These are phyloP conservation scores for Scutellaria galericulata DNA, from an alignment of 257 asterid species.

Conservation along the genomic window DNA sequence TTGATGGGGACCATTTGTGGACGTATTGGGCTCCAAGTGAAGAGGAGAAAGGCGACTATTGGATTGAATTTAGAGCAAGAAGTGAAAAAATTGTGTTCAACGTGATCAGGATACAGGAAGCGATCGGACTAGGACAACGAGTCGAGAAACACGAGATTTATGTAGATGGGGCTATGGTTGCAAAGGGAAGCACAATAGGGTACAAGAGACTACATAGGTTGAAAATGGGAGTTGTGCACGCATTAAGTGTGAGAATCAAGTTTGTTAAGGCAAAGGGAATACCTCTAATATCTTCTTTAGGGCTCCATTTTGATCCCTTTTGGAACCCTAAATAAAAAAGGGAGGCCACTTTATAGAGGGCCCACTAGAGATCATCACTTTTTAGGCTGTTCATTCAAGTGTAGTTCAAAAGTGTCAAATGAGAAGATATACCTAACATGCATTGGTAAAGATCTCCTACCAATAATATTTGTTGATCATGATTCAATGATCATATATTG, in stretches of 20 bases:
- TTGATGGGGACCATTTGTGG: conserved; percentile 82
- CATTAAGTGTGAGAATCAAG: conserved; percentile 53
- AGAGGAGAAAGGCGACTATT: conserved; percentile 37
- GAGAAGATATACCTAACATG: too few relatives aligned
- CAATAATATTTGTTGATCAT: too few relatives aligned
- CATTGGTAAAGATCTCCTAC: too few relatives aligned
- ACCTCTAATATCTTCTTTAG: conserved; percentile 83
- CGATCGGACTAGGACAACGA: conserved; percentile 88
- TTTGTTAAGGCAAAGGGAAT: conserved; percentile 67
- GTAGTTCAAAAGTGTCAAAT: too few relatives aligned
- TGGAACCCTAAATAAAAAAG: conserved; percentile 56
- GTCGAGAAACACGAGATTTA: conserved; percentile 60
- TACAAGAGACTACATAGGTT: conserved; percentile 87
- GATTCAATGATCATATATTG: too few relatives aligned
- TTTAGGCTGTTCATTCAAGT: too few relatives aligned
- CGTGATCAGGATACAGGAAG: conserved; percentile 88
- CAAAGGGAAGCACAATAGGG: conserved; percentile 76
- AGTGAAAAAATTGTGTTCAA: conserved; percentile 57
- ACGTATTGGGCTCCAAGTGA: conserved; percentile 89
- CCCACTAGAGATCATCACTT: background rate
- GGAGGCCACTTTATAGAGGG: conserved; percentile 9
- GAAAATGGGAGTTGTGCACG: conserved; percentile 56
- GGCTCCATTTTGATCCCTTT: conserved; percentile 88
- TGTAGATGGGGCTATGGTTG: conserved; percentile 59
- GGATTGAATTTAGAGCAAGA: conserved; percentile 68